Percentiles rank a stretch among this genome's conserved stretches.
These are phyloP conservation scores for Sphagnurus paluster DNA, from an alignment of 1,284 basidiomycete genomes.

Conservation along the genomic window DNA sequence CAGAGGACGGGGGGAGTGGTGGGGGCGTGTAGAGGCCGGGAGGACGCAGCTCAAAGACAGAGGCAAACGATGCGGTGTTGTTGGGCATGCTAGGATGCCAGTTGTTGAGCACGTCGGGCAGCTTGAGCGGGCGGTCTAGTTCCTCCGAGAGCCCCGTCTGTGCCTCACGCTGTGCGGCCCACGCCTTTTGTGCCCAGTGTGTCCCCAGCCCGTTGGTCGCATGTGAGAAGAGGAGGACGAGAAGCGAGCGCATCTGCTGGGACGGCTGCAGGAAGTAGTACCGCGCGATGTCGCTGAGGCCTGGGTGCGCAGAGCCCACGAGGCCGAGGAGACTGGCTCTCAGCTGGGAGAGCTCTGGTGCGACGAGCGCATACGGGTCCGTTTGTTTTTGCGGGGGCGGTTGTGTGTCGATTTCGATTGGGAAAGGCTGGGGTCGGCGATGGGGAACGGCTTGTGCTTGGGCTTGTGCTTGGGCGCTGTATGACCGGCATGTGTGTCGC, in stretches of 20 bases:
- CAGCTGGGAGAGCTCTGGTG: constrained; percentile 74
- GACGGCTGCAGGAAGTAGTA: constrained; percentile 91
- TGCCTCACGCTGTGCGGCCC: constrained; percentile 55
- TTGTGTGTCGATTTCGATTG: constrained; percentile 20
- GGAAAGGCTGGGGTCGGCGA: constrained; percentile 25
- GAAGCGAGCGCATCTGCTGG: constrained; percentile 89
- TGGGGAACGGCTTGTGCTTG: constrained; percentile 33
- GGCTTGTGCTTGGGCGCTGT: constrained; percentile 30
- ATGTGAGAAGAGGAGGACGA: constrained; percentile 88
- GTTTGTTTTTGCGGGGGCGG: constrained; percentile 29
- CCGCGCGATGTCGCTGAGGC: constrained; percentile 85
- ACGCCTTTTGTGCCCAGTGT: constrained; percentile 52
- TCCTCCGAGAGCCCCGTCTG: constrained; percentile 47
- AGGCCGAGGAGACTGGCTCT: constrained; percentile 78
- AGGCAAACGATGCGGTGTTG: constrained; percentile 46
- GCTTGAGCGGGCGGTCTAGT: constrained; percentile 71
- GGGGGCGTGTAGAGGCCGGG: constrained; percentile 22
- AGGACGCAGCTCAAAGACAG: constrained; percentile 40
- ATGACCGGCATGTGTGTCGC: neutral
- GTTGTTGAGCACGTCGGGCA: constrained; percentile 80
- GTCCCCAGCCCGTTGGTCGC: constrained; percentile 89
- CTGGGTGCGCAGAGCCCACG: constrained; percentile 87
- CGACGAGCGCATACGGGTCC: constrained; percentile 72
- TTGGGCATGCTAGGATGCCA: constrained; percentile 83
- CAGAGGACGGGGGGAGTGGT: constrained; percentile 19